Evolutionary conservation across 768 basidiomycete genomes (phyloP).

Genomic region (Hysterangium stoloniferum): DNA sequence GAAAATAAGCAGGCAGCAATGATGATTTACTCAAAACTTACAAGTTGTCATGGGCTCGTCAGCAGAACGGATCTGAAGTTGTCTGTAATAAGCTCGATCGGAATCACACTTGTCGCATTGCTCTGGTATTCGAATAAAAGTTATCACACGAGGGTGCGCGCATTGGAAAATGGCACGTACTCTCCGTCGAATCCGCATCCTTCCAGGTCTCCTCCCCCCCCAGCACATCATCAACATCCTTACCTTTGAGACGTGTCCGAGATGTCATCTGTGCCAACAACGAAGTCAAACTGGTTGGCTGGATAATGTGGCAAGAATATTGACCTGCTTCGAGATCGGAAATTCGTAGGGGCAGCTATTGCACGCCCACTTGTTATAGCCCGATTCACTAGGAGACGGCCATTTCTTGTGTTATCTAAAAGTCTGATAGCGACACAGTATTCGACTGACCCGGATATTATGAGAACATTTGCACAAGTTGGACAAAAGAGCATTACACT

Average conservation of each 20-base stretch:
- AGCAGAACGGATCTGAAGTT: constrained; percentile 91
- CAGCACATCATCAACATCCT: constrained; percentile 90
- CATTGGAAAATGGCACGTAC: constrained; percentile 31
- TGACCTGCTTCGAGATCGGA: constrained; percentile 76
- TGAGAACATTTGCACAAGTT: constrained; percentile 82
- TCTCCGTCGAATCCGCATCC: constrained; percentile 81
- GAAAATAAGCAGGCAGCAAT: not conserved
- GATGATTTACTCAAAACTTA: constrained; percentile 16
- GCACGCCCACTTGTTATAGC: constrained; percentile 89
- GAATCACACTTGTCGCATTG: constrained; percentile 78
- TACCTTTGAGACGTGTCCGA: constrained; percentile 76
- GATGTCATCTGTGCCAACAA: constrained; percentile 75
- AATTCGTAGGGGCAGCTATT: constrained; percentile 95
- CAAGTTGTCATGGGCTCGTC: constrained; percentile 82
- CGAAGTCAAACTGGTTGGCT: constrained; percentile 11
- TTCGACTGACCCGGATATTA: constrained; percentile 46
- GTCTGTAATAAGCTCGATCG: constrained; percentile 85
- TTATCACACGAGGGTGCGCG: not conserved
- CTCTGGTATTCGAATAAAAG: constrained; percentile 40
- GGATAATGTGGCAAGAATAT: constrained; percentile 12
- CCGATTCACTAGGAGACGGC: constrained; percentile 54
- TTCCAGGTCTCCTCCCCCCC: constrained; percentile 93
- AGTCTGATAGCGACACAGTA: not conserved
- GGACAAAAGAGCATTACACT: constrained; percentile 89
- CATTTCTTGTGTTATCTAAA: too few relatives aligned